Evolutionary conservation across 1,284 basidiomycete genomes (phyloP).

Genomic region (Sporisorium graminicola): DNA sequence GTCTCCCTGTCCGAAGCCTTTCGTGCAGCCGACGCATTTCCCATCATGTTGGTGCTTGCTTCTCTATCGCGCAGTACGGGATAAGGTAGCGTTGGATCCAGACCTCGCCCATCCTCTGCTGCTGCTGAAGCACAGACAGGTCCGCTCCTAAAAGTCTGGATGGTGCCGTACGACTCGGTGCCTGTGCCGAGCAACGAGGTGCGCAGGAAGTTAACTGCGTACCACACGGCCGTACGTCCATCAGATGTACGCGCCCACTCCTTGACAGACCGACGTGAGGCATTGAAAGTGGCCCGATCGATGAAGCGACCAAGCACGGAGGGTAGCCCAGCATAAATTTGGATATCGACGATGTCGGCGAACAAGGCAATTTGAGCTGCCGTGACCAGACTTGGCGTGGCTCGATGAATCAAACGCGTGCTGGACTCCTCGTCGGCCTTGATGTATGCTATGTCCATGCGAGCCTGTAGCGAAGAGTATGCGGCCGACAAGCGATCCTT

Average conservation of each 20-base stretch:
- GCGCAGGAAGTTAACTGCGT: slow-evolving; percentile 51
- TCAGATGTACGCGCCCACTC: slow-evolving; percentile 56
- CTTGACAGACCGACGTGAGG: slow-evolving; percentile 46
- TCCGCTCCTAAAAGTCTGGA: slow-evolving; percentile 25
- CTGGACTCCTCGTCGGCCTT: slow-evolving; percentile 53
- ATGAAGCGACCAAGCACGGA: slow-evolving; percentile 60
- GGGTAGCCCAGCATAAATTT: slow-evolving; percentile 57
- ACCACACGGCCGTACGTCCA: slow-evolving; percentile 51
- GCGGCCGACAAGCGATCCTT: slow-evolving; percentile 49
- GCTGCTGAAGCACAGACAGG: slow-evolving; percentile 2
- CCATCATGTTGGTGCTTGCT: slow-evolving; percentile 2
- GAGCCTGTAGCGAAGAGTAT: slow-evolving; percentile 47
- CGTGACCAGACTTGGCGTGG: slow-evolving; percentile 50
- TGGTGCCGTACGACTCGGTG: slow-evolving; percentile 43
- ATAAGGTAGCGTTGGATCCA: background rate
- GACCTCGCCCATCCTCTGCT: slow-evolving; percentile 18
- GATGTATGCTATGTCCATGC: slow-evolving; percentile 54
- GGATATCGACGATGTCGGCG: slow-evolving; percentile 57
- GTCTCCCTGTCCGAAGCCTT: slow-evolving; percentile 31
- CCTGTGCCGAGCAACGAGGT: slow-evolving; percentile 40
- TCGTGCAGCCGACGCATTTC: slow-evolving; percentile 6
- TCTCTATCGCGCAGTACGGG: slow-evolving; percentile 24
- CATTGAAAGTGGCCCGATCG: slow-evolving; percentile 53
- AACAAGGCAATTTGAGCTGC: slow-evolving; percentile 55
- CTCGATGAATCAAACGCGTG: slow-evolving; percentile 46